Conservation (phyloP, 2,329 filamentous ascomycete species). For the Pyricularia sp. region DNA sequence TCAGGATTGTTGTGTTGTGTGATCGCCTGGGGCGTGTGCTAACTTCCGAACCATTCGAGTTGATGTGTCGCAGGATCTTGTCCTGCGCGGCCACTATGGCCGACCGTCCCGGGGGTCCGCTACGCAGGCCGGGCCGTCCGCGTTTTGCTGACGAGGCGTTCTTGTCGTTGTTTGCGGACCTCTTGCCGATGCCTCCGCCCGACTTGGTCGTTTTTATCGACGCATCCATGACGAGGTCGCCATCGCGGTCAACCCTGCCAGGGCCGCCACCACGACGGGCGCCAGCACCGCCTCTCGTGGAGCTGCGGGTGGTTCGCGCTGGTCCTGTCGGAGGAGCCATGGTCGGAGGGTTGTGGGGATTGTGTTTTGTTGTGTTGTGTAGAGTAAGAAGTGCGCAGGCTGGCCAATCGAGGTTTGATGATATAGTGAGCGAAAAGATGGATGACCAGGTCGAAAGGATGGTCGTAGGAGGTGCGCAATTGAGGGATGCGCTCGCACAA, state of each 20-base stretch:
- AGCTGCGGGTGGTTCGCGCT: constrained; percentile 12
- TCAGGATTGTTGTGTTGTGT: constrained; percentile 27
- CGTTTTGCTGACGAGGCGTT: background rate
- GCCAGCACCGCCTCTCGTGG: constrained; percentile 32
- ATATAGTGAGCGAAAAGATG: background rate
- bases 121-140: background rate
- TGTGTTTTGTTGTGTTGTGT: background rate
- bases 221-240: constrained; percentile 50
- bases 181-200: constrained; percentile 7
- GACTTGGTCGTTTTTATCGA: constrained; percentile 10
- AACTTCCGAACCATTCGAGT: constrained; percentile 18
- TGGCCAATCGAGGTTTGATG: background rate
- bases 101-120: background rate
- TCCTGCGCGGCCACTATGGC: constrained; percentile 8
- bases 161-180: background rate
- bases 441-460: background rate
- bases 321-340: constrained; percentile 17
- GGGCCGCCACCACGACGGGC: constrained; percentile 33
- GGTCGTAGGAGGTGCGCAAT: background rate
- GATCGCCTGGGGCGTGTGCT: constrained; percentile 14
- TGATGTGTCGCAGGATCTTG: constrained; percentile 19
- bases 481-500: background rate
- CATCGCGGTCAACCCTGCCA: constrained; percentile 40
- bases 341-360: background rate
- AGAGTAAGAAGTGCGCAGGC: background rate